Evolutionary conservation across 2,329 filamentous ascomycete genomes (phyloP), one percentile per base, ranked within the genome.

Genomic region (Acephala macrosclerotiorum): DNA sequence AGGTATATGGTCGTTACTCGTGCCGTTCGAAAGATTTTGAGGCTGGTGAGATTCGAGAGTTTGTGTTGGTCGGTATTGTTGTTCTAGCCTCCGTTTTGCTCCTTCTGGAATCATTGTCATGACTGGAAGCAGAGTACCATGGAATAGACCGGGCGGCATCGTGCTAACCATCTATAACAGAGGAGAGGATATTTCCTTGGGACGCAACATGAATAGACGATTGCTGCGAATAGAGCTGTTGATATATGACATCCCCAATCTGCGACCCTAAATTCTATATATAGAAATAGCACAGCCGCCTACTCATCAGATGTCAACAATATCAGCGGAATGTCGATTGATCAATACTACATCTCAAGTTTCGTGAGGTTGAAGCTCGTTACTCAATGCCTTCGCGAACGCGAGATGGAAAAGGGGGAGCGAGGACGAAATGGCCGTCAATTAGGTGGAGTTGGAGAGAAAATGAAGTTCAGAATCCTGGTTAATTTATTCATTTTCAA

Each of bases 11-110:
- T 36, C 38, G 55, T 64, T 65, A 26, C 55, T 60, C 57, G 51
- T 18, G 26, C 20, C 29, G 18, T 64, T 53, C 49, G 63, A 38
- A 20, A 58, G 58, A 25, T 38, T 59, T 57, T 61, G 66, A 42
- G 61, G 47, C 58, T 68, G 66, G 9, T 51, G 60, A 22, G 63
- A 53, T 63, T 65, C 60, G 35, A 71, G 56, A 35, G 58, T 47
- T 38, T 67, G 63, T 59, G 62, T 66, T 25, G 70, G 63, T 11
- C 56, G 22, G 61, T 71, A 73, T 58, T 70, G 64, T 51, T 61
- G 66, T 57, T 71, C 63, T 45, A 74, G 49, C 53, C 65, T 65
- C 29, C 61, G 65, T 58, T 71, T 73, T 57, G 66, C 38, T 42
- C 58, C 53, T 63, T 72, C 68, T 55, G 68, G 60, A 63, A 70